These are phyloP conservation scores for Fusarium sp. DNA, from an alignment of 2,329 filamentous ascomycete species.

Conservation along the genomic window DNA sequence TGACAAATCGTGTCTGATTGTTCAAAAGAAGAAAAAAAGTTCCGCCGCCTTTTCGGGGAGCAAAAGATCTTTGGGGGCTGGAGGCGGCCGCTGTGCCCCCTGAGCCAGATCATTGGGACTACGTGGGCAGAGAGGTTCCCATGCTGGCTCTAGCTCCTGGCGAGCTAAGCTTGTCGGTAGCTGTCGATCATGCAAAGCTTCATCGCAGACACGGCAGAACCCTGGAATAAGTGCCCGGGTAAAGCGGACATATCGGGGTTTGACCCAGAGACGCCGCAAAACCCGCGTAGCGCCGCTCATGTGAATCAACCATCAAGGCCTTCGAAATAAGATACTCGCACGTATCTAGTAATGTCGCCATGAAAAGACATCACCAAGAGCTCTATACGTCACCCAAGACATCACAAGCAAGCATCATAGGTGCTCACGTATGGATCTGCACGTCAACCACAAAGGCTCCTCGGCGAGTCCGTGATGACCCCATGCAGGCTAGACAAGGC, in stretches of 20 bases:
- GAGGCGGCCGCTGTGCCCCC: slow-evolving; percentile 35
- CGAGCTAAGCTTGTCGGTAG: slow-evolving; percentile 13
- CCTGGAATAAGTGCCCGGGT: neutral
- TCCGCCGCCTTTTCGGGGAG: slow-evolving; percentile 23
- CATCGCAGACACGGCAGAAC: neutral
- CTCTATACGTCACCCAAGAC: slow-evolving; percentile 11
- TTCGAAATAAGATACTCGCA: slow-evolving; percentile 1
- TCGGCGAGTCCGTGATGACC: slow-evolving; percentile 29
- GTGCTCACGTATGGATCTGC: slow-evolving; percentile 9
- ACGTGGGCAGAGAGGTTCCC: neutral
- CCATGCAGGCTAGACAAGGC: slow-evolving; percentile 16
- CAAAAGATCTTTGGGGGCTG: slow-evolving; percentile 30
- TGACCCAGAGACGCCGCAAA: slow-evolving; percentile 6
- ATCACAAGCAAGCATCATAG: slow-evolving; percentile 9
- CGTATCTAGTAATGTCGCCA: slow-evolving; percentile 2
- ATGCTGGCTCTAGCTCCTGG: slow-evolving; percentile 15
- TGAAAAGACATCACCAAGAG: slow-evolving; percentile 4
- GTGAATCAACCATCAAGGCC: slow-evolving; percentile 1
- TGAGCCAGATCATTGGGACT: slow-evolving; percentile 41
- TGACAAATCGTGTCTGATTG: slow-evolving; percentile 22
- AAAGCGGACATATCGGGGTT: slow-evolving; percentile 20
- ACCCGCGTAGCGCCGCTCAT: neutral
- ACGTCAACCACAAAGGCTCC: slow-evolving; percentile 11
- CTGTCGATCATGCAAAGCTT: slow-evolving; percentile 29
- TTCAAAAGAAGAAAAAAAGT: neutral